These are phyloP conservation scores for Penicillium flavigenum DNA, from an alignment of 495 filamentous ascomycete genomes.

Conservation along the genomic window DNA sequence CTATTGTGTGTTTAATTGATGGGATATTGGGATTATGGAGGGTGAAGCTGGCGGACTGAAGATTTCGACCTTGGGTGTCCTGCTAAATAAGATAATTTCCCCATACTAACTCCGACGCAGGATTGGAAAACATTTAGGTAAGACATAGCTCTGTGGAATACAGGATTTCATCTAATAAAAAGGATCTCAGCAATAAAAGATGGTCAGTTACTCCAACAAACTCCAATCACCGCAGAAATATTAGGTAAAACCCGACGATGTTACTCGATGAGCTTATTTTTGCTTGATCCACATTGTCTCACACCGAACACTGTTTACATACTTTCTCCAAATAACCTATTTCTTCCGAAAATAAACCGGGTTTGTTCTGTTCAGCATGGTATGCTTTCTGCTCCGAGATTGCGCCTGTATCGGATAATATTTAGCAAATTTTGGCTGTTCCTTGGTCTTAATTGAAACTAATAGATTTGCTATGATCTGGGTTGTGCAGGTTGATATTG, in stretches of 20 bases:
- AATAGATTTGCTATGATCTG: no score
- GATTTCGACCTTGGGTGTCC: background rate
- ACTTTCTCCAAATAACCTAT: no score
- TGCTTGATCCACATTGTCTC: background rate
- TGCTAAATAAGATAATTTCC: constrained; percentile 7
- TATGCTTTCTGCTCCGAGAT: no score
- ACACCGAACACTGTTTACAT: background rate
- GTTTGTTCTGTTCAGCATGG: no score
- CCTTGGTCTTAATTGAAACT: no score
- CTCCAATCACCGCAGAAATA: constrained; percentile 22
- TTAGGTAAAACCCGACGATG: constrained; percentile 29
- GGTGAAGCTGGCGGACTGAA: background rate
- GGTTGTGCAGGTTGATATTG: no score
- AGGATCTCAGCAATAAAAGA: constrained; percentile 8
- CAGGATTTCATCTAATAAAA: constrained; percentile 14
- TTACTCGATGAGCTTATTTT: constrained; percentile 24
- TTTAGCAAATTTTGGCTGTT: no score
- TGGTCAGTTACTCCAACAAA: constrained; percentile 20
- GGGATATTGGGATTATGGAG: background rate
- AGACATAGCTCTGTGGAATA: background rate
- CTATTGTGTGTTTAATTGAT: background rate
- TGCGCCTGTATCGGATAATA: no score
- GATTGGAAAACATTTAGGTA: constrained; percentile 6
- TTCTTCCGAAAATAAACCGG: background rate
- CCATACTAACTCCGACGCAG: background rate